Evolutionary conservation across 345 rosid species (phyloP).

Genomic region (Bruguiera parviflora): DNA sequence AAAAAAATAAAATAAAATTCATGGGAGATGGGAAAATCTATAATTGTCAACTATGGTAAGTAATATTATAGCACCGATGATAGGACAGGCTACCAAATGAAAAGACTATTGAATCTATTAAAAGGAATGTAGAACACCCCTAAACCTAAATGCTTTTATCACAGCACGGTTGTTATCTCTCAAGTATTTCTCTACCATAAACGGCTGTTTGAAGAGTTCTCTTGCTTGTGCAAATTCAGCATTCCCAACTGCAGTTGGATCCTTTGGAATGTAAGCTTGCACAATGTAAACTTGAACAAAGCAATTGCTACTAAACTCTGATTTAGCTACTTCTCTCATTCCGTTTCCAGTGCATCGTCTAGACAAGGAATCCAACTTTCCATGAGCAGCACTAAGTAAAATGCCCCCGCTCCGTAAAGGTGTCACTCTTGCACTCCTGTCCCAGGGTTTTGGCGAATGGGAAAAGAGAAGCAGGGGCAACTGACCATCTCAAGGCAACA

Average conservation of each 20-base stretch:
- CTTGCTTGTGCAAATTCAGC: conserved; percentile 82
- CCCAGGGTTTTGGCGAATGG: conserved; percentile 85
- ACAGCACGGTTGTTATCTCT: conserved; percentile 42
- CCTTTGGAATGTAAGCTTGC: conserved; percentile 76
- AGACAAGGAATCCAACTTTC: conserved; percentile 74
- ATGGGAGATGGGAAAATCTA: too few relatives aligned
- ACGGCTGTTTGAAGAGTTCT: conserved; percentile 66
- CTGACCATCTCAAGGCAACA: conserved; percentile 89
- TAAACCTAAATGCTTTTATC: too few relatives aligned
- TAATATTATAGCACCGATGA: too few relatives aligned
- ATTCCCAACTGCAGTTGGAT: conserved; percentile 77
- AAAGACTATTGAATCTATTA: too few relatives aligned
- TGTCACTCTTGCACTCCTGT: conserved; percentile 93
- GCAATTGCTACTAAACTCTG: conserved; percentile 60
- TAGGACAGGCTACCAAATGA: too few relatives aligned
- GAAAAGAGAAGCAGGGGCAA: conserved; percentile 91
- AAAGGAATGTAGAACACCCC: too few relatives aligned
- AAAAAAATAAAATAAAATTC: too few relatives aligned
- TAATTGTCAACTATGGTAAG: too few relatives aligned
- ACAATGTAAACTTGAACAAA: conserved; percentile 74
- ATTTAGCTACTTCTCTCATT: conserved; percentile 69
- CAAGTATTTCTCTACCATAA: conserved; percentile 58
- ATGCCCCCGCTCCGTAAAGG: conserved; percentile 96
- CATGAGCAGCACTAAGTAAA: conserved; percentile 91
- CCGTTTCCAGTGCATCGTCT: conserved; percentile 80